phyloP scores from a whole-genome alignment of 1,139 yeast genomes.

The Saccharomyces hybrid region DNA sequence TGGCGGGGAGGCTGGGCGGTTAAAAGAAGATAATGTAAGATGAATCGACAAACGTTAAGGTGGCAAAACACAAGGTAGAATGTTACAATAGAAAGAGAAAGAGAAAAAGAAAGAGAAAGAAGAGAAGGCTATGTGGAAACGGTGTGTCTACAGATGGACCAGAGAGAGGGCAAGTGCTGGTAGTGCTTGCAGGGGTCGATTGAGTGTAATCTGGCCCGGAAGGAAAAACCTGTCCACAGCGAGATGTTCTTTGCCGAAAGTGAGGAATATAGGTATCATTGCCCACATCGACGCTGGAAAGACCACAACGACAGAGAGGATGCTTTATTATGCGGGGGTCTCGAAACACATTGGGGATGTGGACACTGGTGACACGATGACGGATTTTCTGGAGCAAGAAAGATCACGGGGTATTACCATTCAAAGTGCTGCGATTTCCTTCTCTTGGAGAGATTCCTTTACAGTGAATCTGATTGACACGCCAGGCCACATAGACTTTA shows the following conservation, averaged over 20 bases:
- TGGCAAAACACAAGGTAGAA: not conserved
- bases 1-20: constrained; percentile 1
- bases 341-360: constrained; percentile 83
- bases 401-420: constrained; percentile 91
- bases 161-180: not conserved
- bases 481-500: constrained; percentile 97
- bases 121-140: not conserved
- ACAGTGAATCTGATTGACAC: constrained; percentile 86
- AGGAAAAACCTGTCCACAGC: not conserved
- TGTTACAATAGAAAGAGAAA: not conserved
- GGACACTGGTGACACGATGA: constrained; percentile 93
- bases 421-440: constrained; percentile 90
- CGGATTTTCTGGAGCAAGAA: constrained; percentile 86
- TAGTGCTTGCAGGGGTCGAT: not conserved
- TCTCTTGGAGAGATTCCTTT: constrained; percentile 60
- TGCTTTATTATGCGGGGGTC: constrained; percentile 81
- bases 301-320: constrained; percentile 91
- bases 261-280: constrained; percentile 56
- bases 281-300: constrained; percentile 98
- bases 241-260: constrained; percentile 11
- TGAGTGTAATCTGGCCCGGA: not conserved
- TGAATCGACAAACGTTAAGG: not conserved
- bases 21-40: not conserved
- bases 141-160: not conserved
- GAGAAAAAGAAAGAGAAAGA: not conserved